Base-by-base conservation (phyloP, 495 filamentous ascomycete species). In the Glutinoglossum americanum region DNA sequence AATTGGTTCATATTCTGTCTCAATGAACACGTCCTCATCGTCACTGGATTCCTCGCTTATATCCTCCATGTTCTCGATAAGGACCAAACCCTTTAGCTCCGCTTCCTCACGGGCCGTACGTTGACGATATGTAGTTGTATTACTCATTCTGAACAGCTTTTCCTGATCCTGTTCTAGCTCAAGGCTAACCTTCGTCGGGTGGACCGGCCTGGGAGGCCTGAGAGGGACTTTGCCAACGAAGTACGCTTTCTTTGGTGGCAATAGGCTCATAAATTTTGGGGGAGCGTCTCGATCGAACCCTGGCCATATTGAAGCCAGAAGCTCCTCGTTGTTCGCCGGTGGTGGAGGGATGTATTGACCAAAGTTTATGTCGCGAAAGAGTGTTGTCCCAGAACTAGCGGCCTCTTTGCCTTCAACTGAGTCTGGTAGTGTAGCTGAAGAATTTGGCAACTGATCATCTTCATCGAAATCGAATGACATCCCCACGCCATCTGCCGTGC, bases 121-220 rank as follows among this genome's bases (percentile, higher is more conserved):
- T 64, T 85, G 81, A 56, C 69, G 68, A 0, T 72, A 68, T 23
- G 77, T 72, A 1, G 55, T 35, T 3, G 62, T 28, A 8, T 76
- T 79, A 3, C 76, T 73, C 1, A 89, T 76, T 41, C 76, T 80
- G 66, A 98, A 98, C 10, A 74, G 69, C 59, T 84, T 82, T 61
- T 89, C 82, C 62, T 92, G 82, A 63, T 97, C 92, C 51, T 74
- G 73, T 3, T 81, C 80, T 11, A 96, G 69, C 58, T 97, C 92
- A 6, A 97, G 70, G 58, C 80, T 85, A 51, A 94, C 73, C 67
- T 97, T 99, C 13, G 83, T 88, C 0, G 88, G 87, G 15, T 87
- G 72, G 19, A 95, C 72, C 0, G 83, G 76, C 64, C 85, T 95
- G 21, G 93, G 88, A 11, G 78, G 74, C 66, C 87, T 90, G 0